Evolutionary conservation across 2,329 filamentous ascomycete species (phyloP).

Genomic region (Diplodia intermedia): DNA sequence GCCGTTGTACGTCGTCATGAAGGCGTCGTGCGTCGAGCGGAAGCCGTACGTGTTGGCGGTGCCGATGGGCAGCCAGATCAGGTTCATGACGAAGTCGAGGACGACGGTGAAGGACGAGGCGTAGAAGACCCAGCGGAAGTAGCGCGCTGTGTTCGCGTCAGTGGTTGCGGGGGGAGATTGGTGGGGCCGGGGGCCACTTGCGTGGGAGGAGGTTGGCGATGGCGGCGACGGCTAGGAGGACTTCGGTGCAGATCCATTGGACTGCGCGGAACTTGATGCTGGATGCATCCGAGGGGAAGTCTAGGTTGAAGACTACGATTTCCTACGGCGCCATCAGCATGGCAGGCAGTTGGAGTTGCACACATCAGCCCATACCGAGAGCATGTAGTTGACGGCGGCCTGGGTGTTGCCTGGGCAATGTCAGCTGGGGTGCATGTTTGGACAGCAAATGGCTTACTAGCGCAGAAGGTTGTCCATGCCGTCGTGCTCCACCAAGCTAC

Average conservation of each 20-base stretch:
- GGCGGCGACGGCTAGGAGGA: slow-evolving; percentile 51
- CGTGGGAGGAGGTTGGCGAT: slow-evolving; percentile 31
- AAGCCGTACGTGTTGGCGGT: slow-evolving; percentile 64
- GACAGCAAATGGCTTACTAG: background rate
- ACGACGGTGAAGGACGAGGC: slow-evolving; percentile 59
- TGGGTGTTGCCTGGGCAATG: slow-evolving; percentile 44
- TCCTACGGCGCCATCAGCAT: slow-evolving; percentile 43
- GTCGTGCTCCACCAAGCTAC: slow-evolving; percentile 71
- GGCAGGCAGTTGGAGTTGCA: background rate
- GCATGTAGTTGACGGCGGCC: slow-evolving; percentile 49
- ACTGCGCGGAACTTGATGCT: slow-evolving; percentile 65
- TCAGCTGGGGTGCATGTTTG: background rate
- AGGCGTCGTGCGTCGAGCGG: slow-evolving; percentile 64
- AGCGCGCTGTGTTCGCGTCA: slow-evolving; percentile 37
- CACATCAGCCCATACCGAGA: slow-evolving; percentile 37
- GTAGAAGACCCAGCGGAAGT: slow-evolving; percentile 59
- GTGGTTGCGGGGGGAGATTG: background rate
- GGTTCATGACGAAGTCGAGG: slow-evolving; percentile 65
- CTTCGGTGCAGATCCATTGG: slow-evolving; percentile 65
- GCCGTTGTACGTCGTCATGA: slow-evolving; percentile 66
- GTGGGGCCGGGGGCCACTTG: background rate
- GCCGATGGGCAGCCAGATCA: slow-evolving; percentile 67
- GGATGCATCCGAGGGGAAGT: slow-evolving; percentile 61
- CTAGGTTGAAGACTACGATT: slow-evolving; percentile 63
- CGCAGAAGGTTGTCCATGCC: slow-evolving; percentile 62